Base-by-base conservation (phyloP, 495 filamentous ascomycete genomes). In the Aspergillus coremiiformis region DNA sequence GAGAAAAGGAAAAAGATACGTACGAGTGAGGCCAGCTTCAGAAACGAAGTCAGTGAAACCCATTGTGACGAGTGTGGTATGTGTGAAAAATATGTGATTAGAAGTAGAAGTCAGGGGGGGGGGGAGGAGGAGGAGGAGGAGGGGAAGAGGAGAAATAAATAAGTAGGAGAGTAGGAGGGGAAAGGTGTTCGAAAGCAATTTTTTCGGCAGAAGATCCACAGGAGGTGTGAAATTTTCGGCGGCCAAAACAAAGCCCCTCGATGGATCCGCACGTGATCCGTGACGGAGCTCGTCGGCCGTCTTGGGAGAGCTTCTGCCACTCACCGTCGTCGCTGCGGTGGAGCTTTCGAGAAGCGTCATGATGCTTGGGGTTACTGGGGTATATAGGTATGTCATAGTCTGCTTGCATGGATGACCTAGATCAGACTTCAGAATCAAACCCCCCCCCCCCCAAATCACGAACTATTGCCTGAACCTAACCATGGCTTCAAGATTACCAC, bases 41-140 rank as follows among this genome's bases (percentile, higher is more conserved):
- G 85, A 82, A 69, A 86, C 71, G 59, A 98, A 82, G 77, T 98
- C 91, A 59, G 85, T 84, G 83, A 97, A 96, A 74, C 93, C 93
- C 93, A 98, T 98, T 63, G 67, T 84, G 68, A 70, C 66, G 44
- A 53, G 55, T 41, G 37, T 14, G 14, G 59, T 54, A 55, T 57
- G 53, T 63, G 51, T 55, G 43, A 48, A 52, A 48, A 44, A 49
- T 55, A 59, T 54, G 53, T 56, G 52, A 48, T 53, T 54, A 47
- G 58, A 58, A 54, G 50, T 47, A 47, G 53, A 55, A 55, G 55
- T 49, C 57, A 56, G 58, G 53, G 57, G 55, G 60, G n/a, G n/a
- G n/a, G n/a, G n/a, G n/a, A n/a, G n/a, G n/a, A n/a, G n/a, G n/a
- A n/a, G n/a, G n/a, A n/a, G n/a, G n/a, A n/a, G n/a, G n/a, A n/a